Percentiles rank a stretch among this genome's conserved stretches.
Evolutionary conservation across 1,284 basidiomycete genomes (phyloP).

Genomic region (Pseudozyma tsukubaensis): DNA sequence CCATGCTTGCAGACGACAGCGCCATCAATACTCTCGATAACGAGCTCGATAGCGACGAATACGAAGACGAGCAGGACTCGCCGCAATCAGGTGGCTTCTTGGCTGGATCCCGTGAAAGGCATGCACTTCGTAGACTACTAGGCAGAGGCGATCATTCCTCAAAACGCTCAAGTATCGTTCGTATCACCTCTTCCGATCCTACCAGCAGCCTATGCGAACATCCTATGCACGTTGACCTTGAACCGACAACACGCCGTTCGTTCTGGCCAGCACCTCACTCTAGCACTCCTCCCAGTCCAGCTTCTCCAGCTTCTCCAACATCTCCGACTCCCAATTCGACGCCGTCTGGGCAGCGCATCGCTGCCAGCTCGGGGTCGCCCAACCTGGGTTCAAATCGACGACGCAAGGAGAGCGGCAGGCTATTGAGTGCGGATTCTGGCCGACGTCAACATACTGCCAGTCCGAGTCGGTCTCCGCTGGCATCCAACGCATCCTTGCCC

Average conservation of each 20-base stretch:
- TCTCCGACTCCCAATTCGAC: slow-evolving; percentile 1
- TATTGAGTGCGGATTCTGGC: slow-evolving; percentile 3
- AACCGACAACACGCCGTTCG: slow-evolving; percentile 19
- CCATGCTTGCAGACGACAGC: slow-evolving; percentile 19
- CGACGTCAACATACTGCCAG: slow-evolving; percentile 30
- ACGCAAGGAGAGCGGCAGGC: slow-evolving; percentile 26
- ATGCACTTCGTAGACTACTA: slow-evolving; percentile 21
- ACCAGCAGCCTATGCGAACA: slow-evolving; percentile 50
- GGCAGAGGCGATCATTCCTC: slow-evolving; percentile 8
- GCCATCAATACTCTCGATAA: slow-evolving; percentile 17
- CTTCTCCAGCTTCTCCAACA: slow-evolving; percentile 1
- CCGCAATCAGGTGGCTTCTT: slow-evolving; percentile 19
- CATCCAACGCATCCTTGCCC: slow-evolving; percentile 3
- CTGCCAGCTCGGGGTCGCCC: slow-evolving; percentile 14
- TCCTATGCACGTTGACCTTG: slow-evolving; percentile 59
- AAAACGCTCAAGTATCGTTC: slow-evolving; percentile 42
- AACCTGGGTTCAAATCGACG: slow-evolving; percentile 1
- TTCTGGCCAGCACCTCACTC: slow-evolving; percentile 36
- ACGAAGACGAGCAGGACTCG: slow-evolving; percentile 44
- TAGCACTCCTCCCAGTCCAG: slow-evolving; percentile 7
- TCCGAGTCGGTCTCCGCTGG: slow-evolving; percentile 25
- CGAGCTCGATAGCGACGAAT: slow-evolving; percentile 47
- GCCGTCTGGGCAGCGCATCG: not conserved
- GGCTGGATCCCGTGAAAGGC: slow-evolving; percentile 35
- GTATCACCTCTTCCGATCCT: slow-evolving; percentile 61